phyloP scores from a whole-genome alignment of 495 filamentous ascomycete species.

The Trichocladium antarcticum region DNA sequence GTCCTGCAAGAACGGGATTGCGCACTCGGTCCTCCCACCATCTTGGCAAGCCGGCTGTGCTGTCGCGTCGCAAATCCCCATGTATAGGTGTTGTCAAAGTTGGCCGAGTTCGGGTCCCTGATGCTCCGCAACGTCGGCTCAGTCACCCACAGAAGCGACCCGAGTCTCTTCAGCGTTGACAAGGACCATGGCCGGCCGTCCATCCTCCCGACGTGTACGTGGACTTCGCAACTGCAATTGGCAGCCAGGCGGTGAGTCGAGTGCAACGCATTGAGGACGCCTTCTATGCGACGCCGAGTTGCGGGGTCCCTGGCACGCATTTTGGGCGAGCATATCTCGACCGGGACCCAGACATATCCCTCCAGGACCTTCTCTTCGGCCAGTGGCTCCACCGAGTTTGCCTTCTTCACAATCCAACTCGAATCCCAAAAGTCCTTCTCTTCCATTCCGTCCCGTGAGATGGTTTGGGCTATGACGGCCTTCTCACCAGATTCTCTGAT shows the following conservation, averaged over 20 bases:
- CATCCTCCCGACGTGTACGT: conserved; percentile 23
- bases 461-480: conserved; percentile 13
- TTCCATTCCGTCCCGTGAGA: conserved; percentile 1
- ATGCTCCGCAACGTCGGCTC: conserved; percentile 25
- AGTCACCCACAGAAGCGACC: conserved; percentile 22
- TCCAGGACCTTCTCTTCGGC: conserved; percentile 7
- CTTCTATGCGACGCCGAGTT: conserved; percentile 7
- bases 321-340: conserved; percentile 25
- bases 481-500: conserved; percentile 13
- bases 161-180: conserved; percentile 21
- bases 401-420: conserved; percentile 27
- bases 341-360: conserved; percentile 21
- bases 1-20: background rate
- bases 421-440: conserved; percentile 22
- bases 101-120: conserved; percentile 23
- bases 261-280: conserved; percentile 13
- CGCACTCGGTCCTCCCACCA: background rate
- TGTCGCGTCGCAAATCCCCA: conserved; percentile 23
- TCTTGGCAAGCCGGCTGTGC: conserved; percentile 18
- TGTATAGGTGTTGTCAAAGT: conserved; percentile 23
- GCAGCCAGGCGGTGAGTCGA: conserved; percentile 14
- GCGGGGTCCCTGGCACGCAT: conserved; percentile 10
- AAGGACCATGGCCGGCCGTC: conserved; percentile 20
- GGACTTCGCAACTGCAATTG: conserved; percentile 27
- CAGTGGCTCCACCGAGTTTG: conserved; percentile 20